phyloP scores from a whole-genome alignment of 2,329 filamentous ascomycete genomes.

The Escovopsis sp. region DNA sequence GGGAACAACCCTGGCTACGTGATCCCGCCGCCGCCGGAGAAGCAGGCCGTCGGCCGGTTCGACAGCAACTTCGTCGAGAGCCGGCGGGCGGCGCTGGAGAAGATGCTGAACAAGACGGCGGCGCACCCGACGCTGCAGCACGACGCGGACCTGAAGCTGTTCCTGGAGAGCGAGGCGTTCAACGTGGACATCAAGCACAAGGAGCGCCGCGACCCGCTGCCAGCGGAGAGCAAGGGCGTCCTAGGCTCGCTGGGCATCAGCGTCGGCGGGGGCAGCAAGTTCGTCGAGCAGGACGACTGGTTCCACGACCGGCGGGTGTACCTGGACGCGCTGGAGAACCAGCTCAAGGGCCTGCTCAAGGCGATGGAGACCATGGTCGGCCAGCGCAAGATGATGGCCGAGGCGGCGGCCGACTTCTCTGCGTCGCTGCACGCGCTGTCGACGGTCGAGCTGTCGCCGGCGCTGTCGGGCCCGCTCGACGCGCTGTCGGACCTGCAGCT shows the following conservation, averaged over 20 bases:
- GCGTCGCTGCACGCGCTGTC: slow-evolving; percentile 84
- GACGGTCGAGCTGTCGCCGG: slow-evolving; percentile 79
- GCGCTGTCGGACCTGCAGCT: slow-evolving; percentile 86
- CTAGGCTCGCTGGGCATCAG: slow-evolving; percentile 71
- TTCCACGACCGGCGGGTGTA: slow-evolving; percentile 95
- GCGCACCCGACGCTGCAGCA: slow-evolving; percentile 82
- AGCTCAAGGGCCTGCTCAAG: slow-evolving; percentile 80
- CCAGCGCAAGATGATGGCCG: slow-evolving; percentile 85
- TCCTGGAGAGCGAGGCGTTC: slow-evolving; percentile 91
- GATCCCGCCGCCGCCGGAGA: slow-evolving; percentile 90
- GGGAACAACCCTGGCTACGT: slow-evolving; percentile 90
- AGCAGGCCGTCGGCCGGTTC: slow-evolving; percentile 92
- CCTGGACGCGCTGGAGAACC: slow-evolving; percentile 81
- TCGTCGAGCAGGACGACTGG: slow-evolving; percentile 98
- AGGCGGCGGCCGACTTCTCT: slow-evolving; percentile 87
- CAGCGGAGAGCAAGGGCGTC: slow-evolving; percentile 86
- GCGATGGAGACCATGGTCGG: slow-evolving; percentile 85
- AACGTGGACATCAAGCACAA: slow-evolving; percentile 97
- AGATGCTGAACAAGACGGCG: slow-evolving; percentile 95
- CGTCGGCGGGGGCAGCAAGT: slow-evolving; percentile 68
- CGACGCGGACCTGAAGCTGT: slow-evolving; percentile 87
- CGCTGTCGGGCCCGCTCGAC: slow-evolving; percentile 76
- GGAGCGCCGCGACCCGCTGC: slow-evolving; percentile 73
- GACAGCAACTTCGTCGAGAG: slow-evolving; percentile 95
- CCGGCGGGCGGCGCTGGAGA: slow-evolving; percentile 76